phyloP scores from a whole-genome alignment of 2,329 filamentous ascomycete species.

The Xylaria sp. region DNA sequence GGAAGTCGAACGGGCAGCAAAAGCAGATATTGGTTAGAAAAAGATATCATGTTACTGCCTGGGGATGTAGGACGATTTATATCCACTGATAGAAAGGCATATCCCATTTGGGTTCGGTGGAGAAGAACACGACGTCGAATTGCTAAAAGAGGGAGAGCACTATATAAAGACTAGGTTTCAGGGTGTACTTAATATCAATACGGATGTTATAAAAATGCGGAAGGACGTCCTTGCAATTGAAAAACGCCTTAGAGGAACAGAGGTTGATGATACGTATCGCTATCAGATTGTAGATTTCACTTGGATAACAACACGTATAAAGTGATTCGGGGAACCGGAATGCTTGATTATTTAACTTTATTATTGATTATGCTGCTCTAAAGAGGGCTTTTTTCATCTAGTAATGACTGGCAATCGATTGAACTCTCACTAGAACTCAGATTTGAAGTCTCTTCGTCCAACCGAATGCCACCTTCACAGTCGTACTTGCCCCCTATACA shows the following conservation, averaged over 20 bases:
- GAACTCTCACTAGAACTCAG: neutral
- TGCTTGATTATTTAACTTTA: neutral
- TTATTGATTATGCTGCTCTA: neutral
- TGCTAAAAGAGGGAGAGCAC: neutral
- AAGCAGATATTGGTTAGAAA: neutral
- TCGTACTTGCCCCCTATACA: slow-evolving; percentile 35
- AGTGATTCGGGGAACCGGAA: neutral
- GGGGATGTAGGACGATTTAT: neutral
- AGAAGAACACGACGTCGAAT: neutral
- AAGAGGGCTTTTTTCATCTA: slow-evolving; percentile 1
- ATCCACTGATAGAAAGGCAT: neutral
- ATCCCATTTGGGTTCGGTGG: neutral
- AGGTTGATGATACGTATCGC: neutral
- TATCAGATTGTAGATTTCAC: neutral
- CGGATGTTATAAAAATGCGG: neutral
- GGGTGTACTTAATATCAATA: neutral
- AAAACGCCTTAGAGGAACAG: neutral
- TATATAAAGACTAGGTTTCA: no score
- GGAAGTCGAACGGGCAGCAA: neutral
- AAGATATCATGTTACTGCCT: neutral
- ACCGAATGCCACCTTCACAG: slow-evolving; percentile 23
- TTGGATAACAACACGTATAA: neutral
- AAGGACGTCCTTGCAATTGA: neutral
- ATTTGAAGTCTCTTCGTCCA: neutral
- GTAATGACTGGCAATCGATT: no score